Evolutionary conservation across 75 land plant genomes (phyloP).

Genomic region (Selaginella tamariscina): DNA sequence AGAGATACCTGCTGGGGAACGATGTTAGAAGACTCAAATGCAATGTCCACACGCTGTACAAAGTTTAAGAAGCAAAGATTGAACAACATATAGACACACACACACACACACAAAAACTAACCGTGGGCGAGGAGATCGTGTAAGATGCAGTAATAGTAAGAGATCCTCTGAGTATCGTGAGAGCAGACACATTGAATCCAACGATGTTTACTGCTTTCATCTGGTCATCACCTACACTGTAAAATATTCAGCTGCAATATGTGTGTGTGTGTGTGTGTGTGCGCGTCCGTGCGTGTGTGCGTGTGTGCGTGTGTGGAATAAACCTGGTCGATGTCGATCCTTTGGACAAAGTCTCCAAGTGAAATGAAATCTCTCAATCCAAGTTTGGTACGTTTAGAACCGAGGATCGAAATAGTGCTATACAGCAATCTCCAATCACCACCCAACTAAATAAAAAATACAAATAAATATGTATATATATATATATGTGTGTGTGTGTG

Average conservation of each 20-base stretch:
- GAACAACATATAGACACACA: too few relatives aligned
- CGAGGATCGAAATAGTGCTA: slow-evolving; percentile 81
- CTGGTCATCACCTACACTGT: too few relatives aligned
- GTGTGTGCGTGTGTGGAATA: background rate
- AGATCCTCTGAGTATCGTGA: slow-evolving; percentile 57
- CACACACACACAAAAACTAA: too few relatives aligned
- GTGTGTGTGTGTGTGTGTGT: background rate
- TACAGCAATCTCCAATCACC: slow-evolving; percentile 84
- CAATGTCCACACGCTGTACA: slow-evolving; percentile 57
- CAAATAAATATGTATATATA: background rate
- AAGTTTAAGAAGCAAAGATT: too few relatives aligned
- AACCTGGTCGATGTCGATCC: slow-evolving; percentile 56
- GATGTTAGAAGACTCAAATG: slow-evolving; percentile 49
- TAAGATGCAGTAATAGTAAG: slow-evolving; percentile 77
- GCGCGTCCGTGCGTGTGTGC: background rate
- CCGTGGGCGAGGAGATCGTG: slow-evolving; percentile 55
- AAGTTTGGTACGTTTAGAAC: slow-evolving; percentile 75
- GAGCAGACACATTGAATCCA: slow-evolving; percentile 53
- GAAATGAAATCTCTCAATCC: slow-evolving; percentile 78
- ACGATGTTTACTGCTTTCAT: slow-evolving; percentile 63
- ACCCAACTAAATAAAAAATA: slow-evolving; percentile 32
- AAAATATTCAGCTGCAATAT: too few relatives aligned
- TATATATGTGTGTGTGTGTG: background rate
- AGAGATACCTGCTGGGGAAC: slow-evolving; percentile 61
- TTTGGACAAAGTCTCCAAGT: slow-evolving; percentile 70